phyloP scores from a whole-genome alignment of 805 yeast genomes.

The Blastobotrys mokoenaii region DNA sequence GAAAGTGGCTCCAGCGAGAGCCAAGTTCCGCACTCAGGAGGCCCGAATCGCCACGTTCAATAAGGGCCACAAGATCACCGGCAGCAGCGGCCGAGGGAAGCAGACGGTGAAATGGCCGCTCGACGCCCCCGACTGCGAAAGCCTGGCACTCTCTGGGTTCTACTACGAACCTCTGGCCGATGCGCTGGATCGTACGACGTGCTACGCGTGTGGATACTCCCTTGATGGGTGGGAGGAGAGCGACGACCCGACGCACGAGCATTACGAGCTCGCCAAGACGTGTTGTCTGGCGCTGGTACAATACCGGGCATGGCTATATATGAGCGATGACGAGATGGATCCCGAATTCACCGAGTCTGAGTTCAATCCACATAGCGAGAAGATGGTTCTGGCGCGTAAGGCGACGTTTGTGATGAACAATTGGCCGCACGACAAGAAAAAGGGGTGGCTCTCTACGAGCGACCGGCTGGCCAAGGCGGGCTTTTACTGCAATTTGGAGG shows the following conservation, averaged over 20 bases:
- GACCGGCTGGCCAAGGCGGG: conserved; percentile 50
- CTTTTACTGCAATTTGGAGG: conserved; percentile 47
- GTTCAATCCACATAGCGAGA: conserved; percentile 19
- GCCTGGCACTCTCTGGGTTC: conserved; percentile 52
- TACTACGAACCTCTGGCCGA: conserved; percentile 44
- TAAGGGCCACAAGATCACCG: conserved; percentile 8
- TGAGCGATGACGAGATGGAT: conserved; percentile 8
- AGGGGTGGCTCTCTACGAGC: conserved; percentile 34
- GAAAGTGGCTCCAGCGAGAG: conserved; percentile 1
- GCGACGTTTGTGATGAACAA: conserved; percentile 16
- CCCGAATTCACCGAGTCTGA: conserved; percentile 1
- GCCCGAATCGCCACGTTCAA: conserved; percentile 13
- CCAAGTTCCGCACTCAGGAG: conserved; percentile 9
- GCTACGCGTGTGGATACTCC: conserved; percentile 49
- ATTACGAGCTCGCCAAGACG: conserved; percentile 28
- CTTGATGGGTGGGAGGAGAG: conserved; percentile 50
- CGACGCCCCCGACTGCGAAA: conserved; percentile 21
- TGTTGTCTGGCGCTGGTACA: conserved; percentile 30
- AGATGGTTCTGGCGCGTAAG: conserved; percentile 17
- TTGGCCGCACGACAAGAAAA: conserved; percentile 41
- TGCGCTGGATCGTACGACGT: conserved; percentile 43
- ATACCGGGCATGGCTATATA: conserved; percentile 6
- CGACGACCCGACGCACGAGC: conserved; percentile 46
- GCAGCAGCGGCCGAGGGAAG: conserved; percentile 14
- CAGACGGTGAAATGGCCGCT: conserved; percentile 21